Evolutionary conservation across 371 early-diverging fungal genomes (phyloP).

Genomic region (Mucor saturninus): DNA sequence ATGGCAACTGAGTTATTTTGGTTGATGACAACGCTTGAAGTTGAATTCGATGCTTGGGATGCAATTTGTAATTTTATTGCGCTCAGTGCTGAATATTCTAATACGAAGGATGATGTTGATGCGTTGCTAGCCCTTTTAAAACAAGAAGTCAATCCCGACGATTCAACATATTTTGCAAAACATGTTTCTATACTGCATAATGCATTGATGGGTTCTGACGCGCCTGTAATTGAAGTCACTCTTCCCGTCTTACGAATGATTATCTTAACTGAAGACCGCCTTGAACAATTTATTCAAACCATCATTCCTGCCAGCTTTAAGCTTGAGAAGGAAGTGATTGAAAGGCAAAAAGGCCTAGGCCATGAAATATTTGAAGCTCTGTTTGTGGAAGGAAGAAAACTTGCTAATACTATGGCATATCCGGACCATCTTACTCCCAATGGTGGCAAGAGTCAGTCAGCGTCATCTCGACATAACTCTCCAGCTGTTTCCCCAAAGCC

Average conservation of each 20-base stretch:
- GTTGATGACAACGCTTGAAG: conserved; percentile 62
- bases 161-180: conserved; percentile 7
- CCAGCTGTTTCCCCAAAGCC: too few relatives aligned
- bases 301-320: conserved; percentile 61
- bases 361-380: conserved; percentile 53
- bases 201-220: conserved; percentile 6
- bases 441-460: too few relatives aligned
- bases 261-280: conserved; percentile 67
- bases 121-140: not conserved
- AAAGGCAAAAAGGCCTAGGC: conserved; percentile 39
- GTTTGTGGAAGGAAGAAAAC: conserved; percentile 47
- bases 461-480: too few relatives aligned
- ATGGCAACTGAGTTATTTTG: conserved; percentile 84
- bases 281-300: conserved; percentile 66
- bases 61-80: conserved; percentile 66
- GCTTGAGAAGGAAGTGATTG: conserved; percentile 57
- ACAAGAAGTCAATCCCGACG: not conserved
- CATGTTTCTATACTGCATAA: conserved; percentile 7
- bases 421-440: not conserved
- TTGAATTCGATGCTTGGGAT: conserved; percentile 45
- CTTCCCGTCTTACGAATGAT: conserved; percentile 61
- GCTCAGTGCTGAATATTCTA: conserved; percentile 63
- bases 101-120: conserved; percentile 19
- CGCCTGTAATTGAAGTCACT: conserved; percentile 29
- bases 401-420: conserved; percentile 27